Evolutionary conservation across 495 filamentous ascomycete genomes (phyloP).

Genomic region (Penicillium subrubescens): DNA sequence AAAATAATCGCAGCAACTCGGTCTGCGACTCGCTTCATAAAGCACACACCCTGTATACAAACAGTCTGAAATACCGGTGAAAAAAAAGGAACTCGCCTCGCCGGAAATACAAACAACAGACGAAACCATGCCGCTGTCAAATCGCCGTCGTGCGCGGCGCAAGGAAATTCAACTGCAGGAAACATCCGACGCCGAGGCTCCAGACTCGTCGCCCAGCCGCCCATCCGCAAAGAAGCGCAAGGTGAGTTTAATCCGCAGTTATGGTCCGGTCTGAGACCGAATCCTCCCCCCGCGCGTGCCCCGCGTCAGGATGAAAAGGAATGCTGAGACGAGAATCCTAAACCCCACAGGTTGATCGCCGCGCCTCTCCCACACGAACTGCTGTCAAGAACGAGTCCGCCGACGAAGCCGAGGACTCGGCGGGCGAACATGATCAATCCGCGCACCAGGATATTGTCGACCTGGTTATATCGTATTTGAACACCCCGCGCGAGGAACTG

Average conservation of each 20-base stretch:
- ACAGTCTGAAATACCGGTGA: constrained; percentile 3
- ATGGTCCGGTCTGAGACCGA: constrained; percentile 9
- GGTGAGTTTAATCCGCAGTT: constrained; percentile 46
- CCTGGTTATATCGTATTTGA: constrained; percentile 70
- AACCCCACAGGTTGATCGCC: constrained; percentile 39
- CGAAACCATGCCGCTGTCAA: constrained; percentile 52
- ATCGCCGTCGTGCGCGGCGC: constrained; percentile 53
- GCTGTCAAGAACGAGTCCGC: constrained; percentile 36
- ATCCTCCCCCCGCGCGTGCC: constrained; percentile 5
- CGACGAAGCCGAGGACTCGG: constrained; percentile 46
- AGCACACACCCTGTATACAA: not conserved
- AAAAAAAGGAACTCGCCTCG: not conserved
- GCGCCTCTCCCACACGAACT: constrained; percentile 31
- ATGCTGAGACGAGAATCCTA: not conserved
- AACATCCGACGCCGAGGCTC: constrained; percentile 53
- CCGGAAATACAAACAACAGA: not conserved
- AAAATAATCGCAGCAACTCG: not conserved
- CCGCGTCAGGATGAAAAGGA: constrained; percentile 6
- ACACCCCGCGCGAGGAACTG: constrained; percentile 57
- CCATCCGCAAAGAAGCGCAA: constrained; percentile 76
- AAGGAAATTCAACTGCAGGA: constrained; percentile 53
- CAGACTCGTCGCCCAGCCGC: constrained; percentile 70
- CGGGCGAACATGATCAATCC: constrained; percentile 54
- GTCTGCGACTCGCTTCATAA: not conserved
- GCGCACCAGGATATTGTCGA: constrained; percentile 69